Evolutionary conservation across 129 eudicot genomes (phyloP), one percentile per base, ranked within the genome.

Genomic region (Sambucus nigra): DNA sequence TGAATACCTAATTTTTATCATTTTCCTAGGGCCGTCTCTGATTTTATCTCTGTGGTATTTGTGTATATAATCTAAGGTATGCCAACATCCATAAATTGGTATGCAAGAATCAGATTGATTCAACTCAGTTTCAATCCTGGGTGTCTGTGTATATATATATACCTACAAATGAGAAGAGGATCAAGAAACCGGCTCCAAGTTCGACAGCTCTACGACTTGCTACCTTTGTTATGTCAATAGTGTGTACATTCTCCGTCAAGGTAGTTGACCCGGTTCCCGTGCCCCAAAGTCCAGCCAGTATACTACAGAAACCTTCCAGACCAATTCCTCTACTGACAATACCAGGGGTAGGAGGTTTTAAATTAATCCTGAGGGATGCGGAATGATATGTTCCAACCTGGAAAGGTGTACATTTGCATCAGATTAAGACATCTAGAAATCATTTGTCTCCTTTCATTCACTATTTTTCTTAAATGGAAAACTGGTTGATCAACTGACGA

Each of bases 201-300:
- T 74, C 77, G 64, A 91, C 64, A 19, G 84, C 87, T 54, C 79
- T 77, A 54, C 89, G 71, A 72, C 69, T 86, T 48, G 99, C 89
- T 28, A 91, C 78, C 53, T 73, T 78, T 31, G 95, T 91, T 66
- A 72, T 63, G 55, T 67, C 51, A 61, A 91, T 72, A 5, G 99
- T 86, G 68, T 91, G 87, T 55, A 71, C 68, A 29, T 91, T 91
- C 58, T 91, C 99, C 3, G 91, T 86, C 70, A 91, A 72, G 40
- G 95, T 86, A 35, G 99, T 86, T 73, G 95, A 79, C 53, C 95
- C 99, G 11, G 82, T 80, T 38, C 99, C 99, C 1, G 95, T 45
- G 22, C 99, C 99, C 99, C 99, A 91, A 57, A 91, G 73, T 52
- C 99, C 99, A 61, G 94, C 99, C 29, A 91, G 53, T 23, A 79